Percentiles rank a stretch among this genome's conserved stretches.
These are phyloP conservation scores for Metschnikowia vanudenii DNA, from an alignment of 805 yeast species.

Conservation along the genomic window DNA sequence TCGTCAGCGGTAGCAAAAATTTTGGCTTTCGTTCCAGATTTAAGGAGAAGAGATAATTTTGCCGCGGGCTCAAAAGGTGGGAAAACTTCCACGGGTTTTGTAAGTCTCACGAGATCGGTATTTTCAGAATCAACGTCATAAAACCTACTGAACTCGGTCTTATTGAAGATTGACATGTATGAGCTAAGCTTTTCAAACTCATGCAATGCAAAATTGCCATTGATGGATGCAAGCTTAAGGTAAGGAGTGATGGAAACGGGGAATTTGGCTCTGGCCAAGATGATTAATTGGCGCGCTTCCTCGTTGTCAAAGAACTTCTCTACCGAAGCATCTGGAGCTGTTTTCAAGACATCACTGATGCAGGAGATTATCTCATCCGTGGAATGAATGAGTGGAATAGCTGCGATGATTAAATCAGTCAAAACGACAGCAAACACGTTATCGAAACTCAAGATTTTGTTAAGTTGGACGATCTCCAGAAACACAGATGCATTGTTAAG, in stretches of 20 bases:
- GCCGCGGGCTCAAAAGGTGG: slow-evolving; percentile 57
- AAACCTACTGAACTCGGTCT: slow-evolving; percentile 36
- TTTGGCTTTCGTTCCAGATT: slow-evolving; percentile 64
- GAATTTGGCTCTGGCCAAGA: slow-evolving; percentile 67
- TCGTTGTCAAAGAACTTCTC: slow-evolving; percentile 46
- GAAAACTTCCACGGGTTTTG: slow-evolving; percentile 46
- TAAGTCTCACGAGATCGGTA: slow-evolving; percentile 52
- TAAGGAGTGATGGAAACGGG: slow-evolving; percentile 66
- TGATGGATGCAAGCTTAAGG: slow-evolving; percentile 57
- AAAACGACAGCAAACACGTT: slow-evolving; percentile 49
- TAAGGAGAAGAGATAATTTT: slow-evolving; percentile 44
- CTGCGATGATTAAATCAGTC: slow-evolving; percentile 43
- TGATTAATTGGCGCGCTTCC: slow-evolving; percentile 43
- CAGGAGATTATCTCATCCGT: slow-evolving; percentile 45
- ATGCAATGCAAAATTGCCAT: slow-evolving; percentile 64
- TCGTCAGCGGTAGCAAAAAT: slow-evolving; percentile 50
- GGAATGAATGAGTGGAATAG: slow-evolving; percentile 49
- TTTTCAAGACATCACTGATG: slow-evolving; percentile 40
- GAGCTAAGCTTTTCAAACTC: slow-evolving; percentile 60
- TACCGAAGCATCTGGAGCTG: slow-evolving; percentile 45
- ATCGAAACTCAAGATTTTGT: slow-evolving; percentile 48
- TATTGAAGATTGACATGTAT: slow-evolving; percentile 52
- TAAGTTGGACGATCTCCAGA: slow-evolving; percentile 39
- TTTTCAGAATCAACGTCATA: slow-evolving; percentile 52
- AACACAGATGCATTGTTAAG: slow-evolving; percentile 38